These are phyloP conservation scores for Papiliotrema nemorosa DNA, from an alignment of 1,284 basidiomycete genomes.

Conservation along the genomic window DNA sequence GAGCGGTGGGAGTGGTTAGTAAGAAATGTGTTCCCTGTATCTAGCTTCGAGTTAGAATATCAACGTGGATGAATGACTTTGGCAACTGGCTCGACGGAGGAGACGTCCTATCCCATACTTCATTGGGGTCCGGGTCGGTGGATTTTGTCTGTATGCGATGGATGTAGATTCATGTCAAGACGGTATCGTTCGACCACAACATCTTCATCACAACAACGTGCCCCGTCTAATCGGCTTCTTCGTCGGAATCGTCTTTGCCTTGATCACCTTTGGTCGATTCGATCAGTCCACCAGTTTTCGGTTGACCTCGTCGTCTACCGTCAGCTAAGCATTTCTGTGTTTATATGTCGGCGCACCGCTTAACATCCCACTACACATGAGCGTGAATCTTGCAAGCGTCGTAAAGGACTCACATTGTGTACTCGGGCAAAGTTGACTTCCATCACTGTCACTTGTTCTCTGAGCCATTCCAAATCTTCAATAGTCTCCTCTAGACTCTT, in stretches of 20 bases:
- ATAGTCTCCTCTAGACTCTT: constrained; percentile 64
- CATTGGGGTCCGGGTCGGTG: too few relatives aligned
- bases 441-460: constrained; percentile 96
- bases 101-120: too few relatives aligned
- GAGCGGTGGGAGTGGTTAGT: neutral
- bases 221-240: constrained; percentile 20
- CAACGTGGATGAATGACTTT: too few relatives aligned
- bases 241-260: constrained; percentile 18
- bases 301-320: neutral
- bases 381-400: neutral
- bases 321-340: neutral
- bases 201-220: too few relatives aligned
- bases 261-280: constrained; percentile 13
- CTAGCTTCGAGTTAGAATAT: too few relatives aligned
- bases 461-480: constrained; percentile 87
- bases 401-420: constrained; percentile 62
- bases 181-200: too few relatives aligned
- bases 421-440: constrained; percentile 96
- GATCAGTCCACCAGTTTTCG: constrained; percentile 8
- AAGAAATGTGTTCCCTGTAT: neutral
- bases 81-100: neutral
- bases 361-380: constrained; percentile 46
- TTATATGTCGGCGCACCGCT: constrained; percentile 24
- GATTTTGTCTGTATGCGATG: too few relatives aligned
- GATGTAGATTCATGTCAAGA: too few relatives aligned